phyloP scores from a whole-genome alignment of 257 asterid species.

The Gentiana straminea region DNA sequence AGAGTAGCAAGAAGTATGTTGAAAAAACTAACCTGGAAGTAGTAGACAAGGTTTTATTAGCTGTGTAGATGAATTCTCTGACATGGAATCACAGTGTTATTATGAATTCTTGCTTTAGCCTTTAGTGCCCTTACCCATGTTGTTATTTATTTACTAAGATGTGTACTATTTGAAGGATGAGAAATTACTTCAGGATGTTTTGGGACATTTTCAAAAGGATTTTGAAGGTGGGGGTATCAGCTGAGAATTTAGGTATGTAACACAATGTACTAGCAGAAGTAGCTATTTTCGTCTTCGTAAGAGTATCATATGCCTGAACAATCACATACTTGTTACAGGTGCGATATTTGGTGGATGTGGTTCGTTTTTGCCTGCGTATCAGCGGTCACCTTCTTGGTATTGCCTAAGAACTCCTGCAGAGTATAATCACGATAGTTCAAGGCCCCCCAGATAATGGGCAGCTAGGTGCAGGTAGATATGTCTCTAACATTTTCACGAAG shows the following conservation, averaged over 20 bases:
- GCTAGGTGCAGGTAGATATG: conserved; percentile 39
- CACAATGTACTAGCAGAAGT: conserved; percentile 2
- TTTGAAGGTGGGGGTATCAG: conserved; percentile 93
- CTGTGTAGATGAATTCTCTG: too few species aligned
- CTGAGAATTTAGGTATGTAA: conserved; percentile 89
- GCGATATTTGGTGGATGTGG: conserved; percentile 97
- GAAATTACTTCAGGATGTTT: conserved; percentile 54
- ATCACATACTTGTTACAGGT: conserved; percentile 47
- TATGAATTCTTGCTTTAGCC: too few species aligned
- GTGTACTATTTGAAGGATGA: conserved; percentile 51
- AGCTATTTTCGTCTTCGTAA: conserved; percentile 7
- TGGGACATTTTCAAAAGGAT: conserved; percentile 96
- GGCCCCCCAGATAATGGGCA: conserved; percentile 48
- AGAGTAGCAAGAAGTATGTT: too few species aligned
- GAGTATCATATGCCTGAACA: conserved; percentile 22
- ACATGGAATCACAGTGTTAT: too few species aligned
- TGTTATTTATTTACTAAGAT: neutral
- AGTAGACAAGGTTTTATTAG: too few species aligned
- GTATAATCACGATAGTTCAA: conserved; percentile 28
- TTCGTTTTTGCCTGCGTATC: conserved; percentile 85
- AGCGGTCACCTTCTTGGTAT: conserved; percentile 71
- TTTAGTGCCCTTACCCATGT: too few species aligned
- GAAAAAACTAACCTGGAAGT: too few species aligned
- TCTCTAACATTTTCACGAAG: conserved; percentile 4
- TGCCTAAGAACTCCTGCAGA: conserved; percentile 52